Conservation (phyloP, 768 basidiomycete species). For the Boletus sp. region DNA sequence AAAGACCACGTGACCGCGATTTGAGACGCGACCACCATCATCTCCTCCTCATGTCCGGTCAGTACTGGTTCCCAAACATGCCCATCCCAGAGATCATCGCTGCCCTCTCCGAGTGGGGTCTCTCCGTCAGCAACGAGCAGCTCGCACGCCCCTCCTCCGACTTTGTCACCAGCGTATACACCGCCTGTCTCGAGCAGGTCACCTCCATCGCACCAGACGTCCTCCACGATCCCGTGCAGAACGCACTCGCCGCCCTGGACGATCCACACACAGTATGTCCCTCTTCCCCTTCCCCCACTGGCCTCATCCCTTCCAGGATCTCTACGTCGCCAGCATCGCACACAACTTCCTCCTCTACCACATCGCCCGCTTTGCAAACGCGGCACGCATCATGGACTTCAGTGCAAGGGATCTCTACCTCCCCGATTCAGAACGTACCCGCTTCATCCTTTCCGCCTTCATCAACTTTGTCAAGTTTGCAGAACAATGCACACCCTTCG, state of each 20-base stretch:
- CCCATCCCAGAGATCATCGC: constrained; percentile 58
- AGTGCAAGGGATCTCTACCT: constrained; percentile 66
- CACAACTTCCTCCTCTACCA: constrained; percentile 69
- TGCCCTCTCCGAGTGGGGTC: constrained; percentile 65
- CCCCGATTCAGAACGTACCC: constrained; percentile 74
- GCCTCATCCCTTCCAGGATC: constrained; percentile 45
- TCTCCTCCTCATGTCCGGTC: constrained; percentile 35
- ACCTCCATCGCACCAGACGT: constrained; percentile 57
- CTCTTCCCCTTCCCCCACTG: background rate
- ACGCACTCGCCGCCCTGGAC: constrained; percentile 48
- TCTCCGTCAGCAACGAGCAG: constrained; percentile 64
- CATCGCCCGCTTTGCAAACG: constrained; percentile 68
- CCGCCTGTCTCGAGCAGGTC: constrained; percentile 68
- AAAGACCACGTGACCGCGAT: constrained; percentile 29
- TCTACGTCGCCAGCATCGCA: constrained; percentile 56
- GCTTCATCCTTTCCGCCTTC: constrained; percentile 76
- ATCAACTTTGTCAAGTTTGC: constrained; percentile 94
- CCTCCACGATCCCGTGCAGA: constrained; percentile 57
- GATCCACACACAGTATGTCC: constrained; percentile 52
- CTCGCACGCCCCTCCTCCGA: constrained; percentile 64
- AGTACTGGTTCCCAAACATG: constrained; percentile 66
- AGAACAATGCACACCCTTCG: constrained; percentile 64
- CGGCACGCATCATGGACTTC: constrained; percentile 76
- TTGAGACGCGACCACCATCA: background rate
- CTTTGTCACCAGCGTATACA: constrained; percentile 68